phyloP scores from a whole-genome alignment of 192 early-diverging fungal genomes.

The Coemansia biformis region DNA sequence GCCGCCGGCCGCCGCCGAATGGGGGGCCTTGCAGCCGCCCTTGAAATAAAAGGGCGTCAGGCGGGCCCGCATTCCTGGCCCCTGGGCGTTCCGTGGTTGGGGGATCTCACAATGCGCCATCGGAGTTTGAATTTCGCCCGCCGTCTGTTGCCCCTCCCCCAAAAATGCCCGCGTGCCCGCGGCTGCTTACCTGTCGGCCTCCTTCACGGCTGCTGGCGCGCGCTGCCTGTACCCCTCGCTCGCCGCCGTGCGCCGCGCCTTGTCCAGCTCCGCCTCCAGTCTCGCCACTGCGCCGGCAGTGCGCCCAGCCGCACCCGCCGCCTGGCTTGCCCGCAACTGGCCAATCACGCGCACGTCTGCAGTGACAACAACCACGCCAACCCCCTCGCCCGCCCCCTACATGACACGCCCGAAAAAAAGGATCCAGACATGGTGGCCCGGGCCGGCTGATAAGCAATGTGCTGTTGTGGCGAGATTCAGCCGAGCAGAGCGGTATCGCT shows the following conservation, averaged over 20 bases:
- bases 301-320: background rate
- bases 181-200: slow-evolving; percentile 42
- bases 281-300: slow-evolving; percentile 11
- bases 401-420: background rate
- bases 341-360: slow-evolving; percentile 29
- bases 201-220: slow-evolving; percentile 35
- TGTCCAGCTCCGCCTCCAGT: slow-evolving; percentile 29
- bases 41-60: no score
- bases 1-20: no score
- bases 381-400: background rate
- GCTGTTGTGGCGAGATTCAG: no score
- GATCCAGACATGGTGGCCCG: no score
- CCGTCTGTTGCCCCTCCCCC: background rate
- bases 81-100: no score
- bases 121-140: no score
- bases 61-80: no score
- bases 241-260: slow-evolving; percentile 11
- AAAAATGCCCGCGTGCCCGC: background rate
- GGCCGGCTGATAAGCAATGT: no score
- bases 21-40: no score
- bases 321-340: slow-evolving; percentile 2
- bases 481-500: no score
- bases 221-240: slow-evolving; percentile 33
- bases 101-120: no score
- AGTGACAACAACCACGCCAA: slow-evolving; percentile 15